Conservation (phyloP, 345 rosid genomes). For the Gossypium bickii region DNA sequence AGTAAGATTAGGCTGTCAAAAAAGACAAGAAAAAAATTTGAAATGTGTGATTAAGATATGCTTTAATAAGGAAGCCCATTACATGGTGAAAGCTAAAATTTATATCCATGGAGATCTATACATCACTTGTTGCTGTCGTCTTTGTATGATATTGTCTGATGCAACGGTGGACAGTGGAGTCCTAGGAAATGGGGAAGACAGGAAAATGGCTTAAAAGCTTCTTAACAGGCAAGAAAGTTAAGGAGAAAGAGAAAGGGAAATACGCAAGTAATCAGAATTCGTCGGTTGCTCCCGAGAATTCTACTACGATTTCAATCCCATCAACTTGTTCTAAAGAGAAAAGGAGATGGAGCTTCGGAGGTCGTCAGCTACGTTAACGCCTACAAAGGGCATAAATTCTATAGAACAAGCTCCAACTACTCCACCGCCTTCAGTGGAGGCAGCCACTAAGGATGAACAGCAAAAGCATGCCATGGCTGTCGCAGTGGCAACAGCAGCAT, state of each 20-base stretch:
- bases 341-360: slow-evolving; percentile 83
- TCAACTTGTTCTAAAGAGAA: slow-evolving; percentile 75
- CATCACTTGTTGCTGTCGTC: slow-evolving; percentile 18
- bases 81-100: slow-evolving; percentile 13
- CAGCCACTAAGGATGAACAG: slow-evolving; percentile 35
- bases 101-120: slow-evolving; percentile 10
- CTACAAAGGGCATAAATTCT: slow-evolving; percentile 30
- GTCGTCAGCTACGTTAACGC: slow-evolving; percentile 55
- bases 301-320: slow-evolving; percentile 37
- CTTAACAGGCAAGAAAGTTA: slow-evolving; percentile 70
- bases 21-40: neutral
- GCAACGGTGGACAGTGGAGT: slow-evolving; percentile 10
- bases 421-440: slow-evolving; percentile 16
- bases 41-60: too few species aligned
- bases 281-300: slow-evolving; percentile 28
- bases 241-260: slow-evolving; percentile 35
- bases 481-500: slow-evolving; percentile 33
- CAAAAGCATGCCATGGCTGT: slow-evolving; percentile 44
- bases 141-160: slow-evolving; percentile 24
- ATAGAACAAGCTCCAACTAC: slow-evolving; percentile 22
- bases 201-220: slow-evolving; percentile 74
- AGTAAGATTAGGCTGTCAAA: slow-evolving; percentile 34
- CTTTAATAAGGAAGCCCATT: neutral
- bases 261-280: slow-evolving; percentile 20
- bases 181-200: slow-evolving; percentile 61